Conservation (phyloP, 2,329 filamentous ascomycete species). For the Lasiodiplodia citricola region DNA sequence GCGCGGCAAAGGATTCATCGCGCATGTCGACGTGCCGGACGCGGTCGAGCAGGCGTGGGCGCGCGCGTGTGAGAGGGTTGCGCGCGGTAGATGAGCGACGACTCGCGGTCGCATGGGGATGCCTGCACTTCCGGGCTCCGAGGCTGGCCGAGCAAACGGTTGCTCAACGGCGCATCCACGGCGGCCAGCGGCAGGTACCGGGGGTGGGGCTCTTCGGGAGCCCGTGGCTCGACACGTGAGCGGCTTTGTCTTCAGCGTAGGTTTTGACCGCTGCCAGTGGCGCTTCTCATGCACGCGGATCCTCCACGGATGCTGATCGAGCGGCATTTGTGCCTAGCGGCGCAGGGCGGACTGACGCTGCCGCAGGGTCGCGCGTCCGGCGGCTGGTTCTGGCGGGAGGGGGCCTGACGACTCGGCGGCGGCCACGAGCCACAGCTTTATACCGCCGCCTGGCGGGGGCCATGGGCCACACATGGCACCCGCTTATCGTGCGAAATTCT, state of each 20-base stretch:
- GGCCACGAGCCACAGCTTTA: slow-evolving; percentile 16
- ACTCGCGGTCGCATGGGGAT: slow-evolving; percentile 1
- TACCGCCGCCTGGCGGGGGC: not conserved
- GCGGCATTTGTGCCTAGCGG: slow-evolving; percentile 8
- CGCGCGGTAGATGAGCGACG: slow-evolving; percentile 11
- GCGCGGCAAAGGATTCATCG: slow-evolving; percentile 50
- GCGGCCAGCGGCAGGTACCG: slow-evolving; percentile 20
- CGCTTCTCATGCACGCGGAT: not conserved
- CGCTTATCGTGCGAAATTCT: slow-evolving; percentile 23
- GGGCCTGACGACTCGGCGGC: slow-evolving; percentile 18
- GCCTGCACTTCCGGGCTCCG: slow-evolving; percentile 14
- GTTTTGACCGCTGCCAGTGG: not conserved
- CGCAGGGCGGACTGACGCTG: slow-evolving; percentile 8
- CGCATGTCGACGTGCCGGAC: slow-evolving; percentile 49
- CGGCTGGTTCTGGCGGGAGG: slow-evolving; percentile 16
- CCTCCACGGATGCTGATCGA: not conserved
- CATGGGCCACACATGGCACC: slow-evolving; percentile 8
- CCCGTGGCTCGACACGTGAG: slow-evolving; percentile 12
- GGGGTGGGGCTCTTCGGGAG: slow-evolving; percentile 19
- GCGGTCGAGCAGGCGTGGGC: slow-evolving; percentile 45
- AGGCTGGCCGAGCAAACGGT: slow-evolving; percentile 17
- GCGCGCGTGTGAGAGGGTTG: slow-evolving; percentile 4
- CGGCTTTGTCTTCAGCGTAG: not conserved
- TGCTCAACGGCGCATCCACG: slow-evolving; percentile 13
- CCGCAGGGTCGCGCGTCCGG: slow-evolving; percentile 10